These are phyloP conservation scores for Termitomyces sp. DNA, from an alignment of 768 basidiomycete genomes.

Conservation along the genomic window DNA sequence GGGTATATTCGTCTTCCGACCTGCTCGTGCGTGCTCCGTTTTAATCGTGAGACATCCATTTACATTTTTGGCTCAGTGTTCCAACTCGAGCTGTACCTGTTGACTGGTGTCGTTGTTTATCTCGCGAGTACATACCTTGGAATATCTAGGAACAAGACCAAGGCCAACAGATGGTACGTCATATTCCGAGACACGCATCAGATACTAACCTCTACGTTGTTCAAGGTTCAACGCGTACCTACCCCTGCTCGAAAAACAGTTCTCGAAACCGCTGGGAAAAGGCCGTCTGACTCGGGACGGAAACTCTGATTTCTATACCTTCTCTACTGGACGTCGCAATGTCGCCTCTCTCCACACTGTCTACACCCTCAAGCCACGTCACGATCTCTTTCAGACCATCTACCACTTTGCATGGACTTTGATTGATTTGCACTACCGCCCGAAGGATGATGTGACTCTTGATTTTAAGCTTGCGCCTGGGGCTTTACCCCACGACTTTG, in stretches of 20 bases:
- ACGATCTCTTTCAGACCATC: slow-evolving; percentile 68
- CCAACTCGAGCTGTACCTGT: slow-evolving; percentile 55
- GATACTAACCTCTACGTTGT: slow-evolving; percentile 11
- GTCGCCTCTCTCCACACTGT: slow-evolving; percentile 75
- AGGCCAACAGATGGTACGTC: slow-evolving; percentile 65
- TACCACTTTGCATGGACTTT: slow-evolving; percentile 60
- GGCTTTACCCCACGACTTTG: slow-evolving; percentile 54
- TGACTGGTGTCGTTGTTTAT: slow-evolving; percentile 52
- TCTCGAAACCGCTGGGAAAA: slow-evolving; percentile 57
- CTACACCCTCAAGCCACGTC: slow-evolving; percentile 74
- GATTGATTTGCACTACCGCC: slow-evolving; percentile 71
- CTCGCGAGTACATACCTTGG: slow-evolving; percentile 56
- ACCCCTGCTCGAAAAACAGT: slow-evolving; percentile 61
- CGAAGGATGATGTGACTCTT: slow-evolving; percentile 65
- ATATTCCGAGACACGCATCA: slow-evolving; percentile 6
- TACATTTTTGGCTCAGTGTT: slow-evolving; percentile 40
- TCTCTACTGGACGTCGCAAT: slow-evolving; percentile 82
- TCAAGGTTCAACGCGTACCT: slow-evolving; percentile 58
- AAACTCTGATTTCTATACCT: slow-evolving; percentile 75
- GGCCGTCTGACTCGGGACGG: slow-evolving; percentile 61
- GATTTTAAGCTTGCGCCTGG: slow-evolving; percentile 69
- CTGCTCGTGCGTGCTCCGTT: slow-evolving; percentile 49
- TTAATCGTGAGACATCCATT: not conserved
- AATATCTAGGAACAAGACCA: slow-evolving; percentile 48
- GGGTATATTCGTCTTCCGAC: slow-evolving; percentile 76